Conservation (phyloP, 129 eudicot species). For the Pulicaria dysenterica region DNA sequence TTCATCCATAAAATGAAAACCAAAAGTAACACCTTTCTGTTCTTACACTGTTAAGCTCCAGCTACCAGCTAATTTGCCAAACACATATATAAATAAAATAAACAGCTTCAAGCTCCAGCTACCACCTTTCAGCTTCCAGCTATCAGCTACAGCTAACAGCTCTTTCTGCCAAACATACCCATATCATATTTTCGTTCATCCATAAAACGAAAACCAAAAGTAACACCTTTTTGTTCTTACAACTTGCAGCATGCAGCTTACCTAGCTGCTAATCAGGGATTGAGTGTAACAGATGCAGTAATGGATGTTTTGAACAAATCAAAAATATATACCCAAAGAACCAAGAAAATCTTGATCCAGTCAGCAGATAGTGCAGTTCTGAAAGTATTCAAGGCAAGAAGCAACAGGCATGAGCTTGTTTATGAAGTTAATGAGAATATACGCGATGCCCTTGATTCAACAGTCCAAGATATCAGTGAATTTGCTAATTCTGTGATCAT, state of each 20-base stretch:
- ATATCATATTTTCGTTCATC: too few species aligned
- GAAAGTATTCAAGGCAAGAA: constrained; percentile 49
- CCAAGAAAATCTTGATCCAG: constrained; percentile 65
- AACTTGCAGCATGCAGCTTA: constrained; percentile 71
- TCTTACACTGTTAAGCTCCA: too few species aligned
- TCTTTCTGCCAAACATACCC: too few species aligned
- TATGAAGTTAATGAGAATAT: constrained; percentile 64
- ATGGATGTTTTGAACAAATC: constrained; percentile 53
- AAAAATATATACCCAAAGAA: constrained; percentile 45
- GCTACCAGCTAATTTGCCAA: too few species aligned
- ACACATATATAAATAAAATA: too few species aligned
- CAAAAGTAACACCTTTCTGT: not conserved
- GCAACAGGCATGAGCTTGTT: constrained; percentile 63
- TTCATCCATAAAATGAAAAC: not conserved
- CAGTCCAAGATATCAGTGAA: constrained; percentile 58
- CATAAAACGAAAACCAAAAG: not conserved
- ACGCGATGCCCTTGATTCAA: constrained; percentile 59
- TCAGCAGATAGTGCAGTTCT: constrained; percentile 76
- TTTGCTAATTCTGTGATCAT: constrained; percentile 72
- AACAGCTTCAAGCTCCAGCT: too few species aligned
- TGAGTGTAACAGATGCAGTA: constrained; percentile 66
- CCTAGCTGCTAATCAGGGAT: constrained; percentile 60
- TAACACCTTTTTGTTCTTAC: constrained; percentile 5
- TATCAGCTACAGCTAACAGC: too few species aligned
- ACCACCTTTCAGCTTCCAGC: too few species aligned